Percentiles rank a stretch among this genome's conserved stretches.
phyloP scores from a whole-genome alignment of 495 filamentous ascomycete genomes.

The Cladorrhinum samala region DNA sequence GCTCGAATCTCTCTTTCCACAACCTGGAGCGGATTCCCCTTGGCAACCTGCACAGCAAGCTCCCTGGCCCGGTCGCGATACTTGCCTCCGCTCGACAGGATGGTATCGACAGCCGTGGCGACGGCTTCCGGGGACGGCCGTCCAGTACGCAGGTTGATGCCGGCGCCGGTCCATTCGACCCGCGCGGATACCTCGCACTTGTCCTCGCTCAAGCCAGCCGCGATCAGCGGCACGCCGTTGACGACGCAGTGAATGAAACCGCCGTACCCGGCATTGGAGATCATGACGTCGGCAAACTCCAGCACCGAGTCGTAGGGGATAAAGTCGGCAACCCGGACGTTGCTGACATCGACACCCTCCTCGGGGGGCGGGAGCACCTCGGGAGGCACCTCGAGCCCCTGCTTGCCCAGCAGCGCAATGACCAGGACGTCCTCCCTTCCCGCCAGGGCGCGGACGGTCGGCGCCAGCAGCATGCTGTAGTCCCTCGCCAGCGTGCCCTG shows the following conservation, averaged over 20 bases:
- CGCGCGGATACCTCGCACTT: constrained; percentile 27
- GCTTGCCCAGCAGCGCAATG: constrained; percentile 27
- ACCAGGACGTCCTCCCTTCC: constrained; percentile 24
- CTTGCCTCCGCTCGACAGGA: constrained; percentile 19
- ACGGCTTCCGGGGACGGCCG: constrained; percentile 21
- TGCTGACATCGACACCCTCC: constrained; percentile 8
- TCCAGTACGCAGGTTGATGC: constrained; percentile 26
- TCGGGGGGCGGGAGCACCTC: constrained; percentile 3
- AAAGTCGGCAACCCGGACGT: constrained; percentile 27
- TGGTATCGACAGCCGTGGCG: constrained; percentile 22
- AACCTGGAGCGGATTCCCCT: constrained; percentile 20
- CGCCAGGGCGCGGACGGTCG: constrained; percentile 24
- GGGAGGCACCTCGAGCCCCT: constrained; percentile 17
- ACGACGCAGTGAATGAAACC: constrained; percentile 26
- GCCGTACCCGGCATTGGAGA: constrained; percentile 33
- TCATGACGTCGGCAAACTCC: constrained; percentile 25
- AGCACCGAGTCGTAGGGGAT: constrained; percentile 35
- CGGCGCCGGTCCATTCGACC: constrained; percentile 31
- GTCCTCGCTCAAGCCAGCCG: constrained; percentile 29
- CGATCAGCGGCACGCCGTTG: constrained; percentile 29
- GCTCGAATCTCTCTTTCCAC: constrained; percentile 19
- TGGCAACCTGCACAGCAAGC: constrained; percentile 19
- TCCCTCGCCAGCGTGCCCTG: constrained; percentile 29
- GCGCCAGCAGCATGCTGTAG: constrained; percentile 23
- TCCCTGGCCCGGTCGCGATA: constrained; percentile 21